Evolutionary conservation across 2,329 filamentous ascomycete species (phyloP).

Genomic region (Cladorrhinum sp.): DNA sequence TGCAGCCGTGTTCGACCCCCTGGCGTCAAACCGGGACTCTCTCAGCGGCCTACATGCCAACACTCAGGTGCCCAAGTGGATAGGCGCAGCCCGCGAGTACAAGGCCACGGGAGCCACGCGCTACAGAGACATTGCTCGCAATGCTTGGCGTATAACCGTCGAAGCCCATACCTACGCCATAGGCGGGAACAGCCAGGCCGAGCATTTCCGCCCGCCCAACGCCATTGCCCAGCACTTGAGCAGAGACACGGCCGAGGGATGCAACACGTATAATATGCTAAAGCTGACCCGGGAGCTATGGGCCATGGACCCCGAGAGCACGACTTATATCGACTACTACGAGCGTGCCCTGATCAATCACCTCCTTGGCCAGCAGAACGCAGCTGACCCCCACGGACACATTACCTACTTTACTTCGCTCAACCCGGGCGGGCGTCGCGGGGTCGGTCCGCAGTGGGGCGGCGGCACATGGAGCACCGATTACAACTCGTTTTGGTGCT

Average conservation of each 20-base stretch:
- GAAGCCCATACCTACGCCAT: slow-evolving; percentile 50
- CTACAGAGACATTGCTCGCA: slow-evolving; percentile 47
- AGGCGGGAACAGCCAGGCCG: slow-evolving; percentile 51
- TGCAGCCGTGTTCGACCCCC: slow-evolving; percentile 43
- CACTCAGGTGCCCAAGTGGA: slow-evolving; percentile 53
- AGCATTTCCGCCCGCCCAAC: slow-evolving; percentile 48
- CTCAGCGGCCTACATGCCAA: slow-evolving; percentile 51
- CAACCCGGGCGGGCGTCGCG: slow-evolving; percentile 44
- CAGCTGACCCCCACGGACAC: slow-evolving; percentile 43
- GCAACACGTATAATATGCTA: slow-evolving; percentile 57
- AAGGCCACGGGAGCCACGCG: slow-evolving; percentile 43
- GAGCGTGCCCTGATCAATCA: slow-evolving; percentile 50
- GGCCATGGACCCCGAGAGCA: slow-evolving; percentile 39
- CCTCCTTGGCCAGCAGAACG: slow-evolving; percentile 48
- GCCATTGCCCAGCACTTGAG: slow-evolving; percentile 44
- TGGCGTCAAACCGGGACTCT: slow-evolving; percentile 43
- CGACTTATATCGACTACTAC: slow-evolving; percentile 52
- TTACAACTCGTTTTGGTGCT: slow-evolving; percentile 53
- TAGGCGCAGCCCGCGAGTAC: slow-evolving; percentile 48
- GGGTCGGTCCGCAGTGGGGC: slow-evolving; percentile 51
- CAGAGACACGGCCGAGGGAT: slow-evolving; percentile 48
- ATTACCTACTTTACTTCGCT: slow-evolving; percentile 53
- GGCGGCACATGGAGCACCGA: slow-evolving; percentile 54
- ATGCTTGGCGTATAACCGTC: slow-evolving; percentile 48
- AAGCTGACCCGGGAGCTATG: slow-evolving; percentile 53